A percentile compares a stretch with the other conserved stretches of the same genome.
Evolutionary conservation across 768 basidiomycete species (phyloP).

Genomic region (Podaxis sp.): DNA sequence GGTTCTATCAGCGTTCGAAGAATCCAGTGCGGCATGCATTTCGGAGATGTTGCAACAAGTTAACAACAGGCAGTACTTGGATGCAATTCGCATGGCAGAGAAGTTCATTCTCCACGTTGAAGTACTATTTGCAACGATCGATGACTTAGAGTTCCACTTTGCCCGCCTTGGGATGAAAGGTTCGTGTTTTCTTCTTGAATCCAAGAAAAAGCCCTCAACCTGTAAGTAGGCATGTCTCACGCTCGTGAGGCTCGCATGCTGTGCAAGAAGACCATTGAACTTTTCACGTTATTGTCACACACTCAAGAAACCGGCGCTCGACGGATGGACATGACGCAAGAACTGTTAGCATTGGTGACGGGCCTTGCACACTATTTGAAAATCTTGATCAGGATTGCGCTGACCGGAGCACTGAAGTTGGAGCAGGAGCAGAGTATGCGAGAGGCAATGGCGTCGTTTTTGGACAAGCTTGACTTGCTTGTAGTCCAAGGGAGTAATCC

Average conservation of each 20-base stretch:
- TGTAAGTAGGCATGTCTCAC: constrained; percentile 84
- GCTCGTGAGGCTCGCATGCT: constrained; percentile 98
- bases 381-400: constrained; percentile 96
- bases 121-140: constrained; percentile 94
- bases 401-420: constrained; percentile 93
- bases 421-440: constrained; percentile 86
- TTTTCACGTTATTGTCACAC: constrained; percentile 94
- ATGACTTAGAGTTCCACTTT: constrained; percentile 93
- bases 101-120: constrained; percentile 99
- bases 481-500: constrained; percentile 86
- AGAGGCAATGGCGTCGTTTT: constrained; percentile 85
- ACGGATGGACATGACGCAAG: constrained; percentile 95
- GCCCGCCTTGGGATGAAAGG: constrained; percentile 80
- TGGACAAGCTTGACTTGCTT: constrained; percentile 90
- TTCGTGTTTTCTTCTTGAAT: constrained; percentile 34
- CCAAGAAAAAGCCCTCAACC: neutral
- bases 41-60: constrained; percentile 98
- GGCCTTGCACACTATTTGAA: constrained; percentile 99
- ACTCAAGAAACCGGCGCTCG: constrained; percentile 91
- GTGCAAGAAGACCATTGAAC: constrained; percentile 97
- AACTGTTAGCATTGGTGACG: constrained; percentile 93
- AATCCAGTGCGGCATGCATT: constrained; percentile 98
- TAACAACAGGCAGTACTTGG: constrained; percentile 93
- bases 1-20: constrained; percentile 96
- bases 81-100: constrained; percentile 97